Conservation (phyloP, 495 filamentous ascomycete genomes). For the Neurospora sublineolata region DNA sequence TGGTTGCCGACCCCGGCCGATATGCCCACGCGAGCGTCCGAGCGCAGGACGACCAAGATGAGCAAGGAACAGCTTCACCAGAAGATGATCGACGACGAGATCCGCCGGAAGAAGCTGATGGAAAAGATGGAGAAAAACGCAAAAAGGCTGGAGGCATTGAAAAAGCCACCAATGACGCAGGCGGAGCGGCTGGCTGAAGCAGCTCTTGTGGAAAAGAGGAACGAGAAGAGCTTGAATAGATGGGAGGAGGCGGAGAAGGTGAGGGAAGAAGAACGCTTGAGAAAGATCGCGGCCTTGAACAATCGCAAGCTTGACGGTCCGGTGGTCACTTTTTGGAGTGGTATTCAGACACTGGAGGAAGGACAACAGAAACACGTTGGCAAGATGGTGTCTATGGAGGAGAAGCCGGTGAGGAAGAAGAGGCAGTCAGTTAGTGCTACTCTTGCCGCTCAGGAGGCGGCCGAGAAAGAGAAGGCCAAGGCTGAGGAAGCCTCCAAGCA, state of each 20-base stretch:
- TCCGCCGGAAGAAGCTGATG: conserved; percentile 63
- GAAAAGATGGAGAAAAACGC: conserved; percentile 82
- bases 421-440: conserved; percentile 21
- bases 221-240: conserved; percentile 80
- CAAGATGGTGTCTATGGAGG: conserved; percentile 51
- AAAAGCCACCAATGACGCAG: conserved; percentile 76
- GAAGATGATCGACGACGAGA: conserved; percentile 73
- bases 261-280: conserved; percentile 68
- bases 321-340: conserved; percentile 89
- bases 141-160: conserved; percentile 60
- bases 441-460: conserved; percentile 17
- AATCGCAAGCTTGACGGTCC: conserved; percentile 79
- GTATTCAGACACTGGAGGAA: conserved; percentile 63
- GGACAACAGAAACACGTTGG: conserved; percentile 66
- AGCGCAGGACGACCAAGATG: conserved; percentile 67
- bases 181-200: conserved; percentile 78
- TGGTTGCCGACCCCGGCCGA: conserved; percentile 77
- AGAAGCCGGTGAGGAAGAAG: conserved; percentile 38
- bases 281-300: conserved; percentile 72
- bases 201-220: conserved; percentile 67
- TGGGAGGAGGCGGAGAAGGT: conserved; percentile 90
- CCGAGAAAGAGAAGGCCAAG: conserved; percentile 10
- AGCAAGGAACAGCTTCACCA: conserved; percentile 76
- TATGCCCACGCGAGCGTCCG: conserved; percentile 69
- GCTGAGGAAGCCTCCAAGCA: conserved; percentile 12